A percentile compares a stretch with the other conserved stretches of the same genome.
Conservation (phyloP, 345 rosid genomes). For the Dovyalis caffra region DNA sequence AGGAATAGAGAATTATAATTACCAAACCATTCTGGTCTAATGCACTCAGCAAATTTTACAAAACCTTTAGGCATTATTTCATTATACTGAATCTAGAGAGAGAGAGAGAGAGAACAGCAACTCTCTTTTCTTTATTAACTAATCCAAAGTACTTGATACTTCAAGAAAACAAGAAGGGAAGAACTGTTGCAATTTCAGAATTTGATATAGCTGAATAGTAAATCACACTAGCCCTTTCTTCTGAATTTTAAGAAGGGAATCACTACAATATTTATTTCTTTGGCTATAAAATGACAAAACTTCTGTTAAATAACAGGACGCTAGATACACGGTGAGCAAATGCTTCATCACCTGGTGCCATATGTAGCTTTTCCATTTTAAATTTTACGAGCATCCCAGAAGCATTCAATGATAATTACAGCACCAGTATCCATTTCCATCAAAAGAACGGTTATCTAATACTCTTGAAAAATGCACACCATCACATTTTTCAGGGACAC, state of each 20-base stretch:
- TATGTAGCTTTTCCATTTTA: neutral
- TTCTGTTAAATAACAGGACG: neutral
- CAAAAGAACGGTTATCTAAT: neutral
- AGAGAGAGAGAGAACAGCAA: no score
- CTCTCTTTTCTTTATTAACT: neutral
- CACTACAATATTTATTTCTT: neutral
- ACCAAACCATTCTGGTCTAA: neutral
- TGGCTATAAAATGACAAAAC: no score
- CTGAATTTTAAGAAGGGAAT: neutral
- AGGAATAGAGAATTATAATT: constrained; percentile 11
- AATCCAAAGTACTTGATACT: no score
- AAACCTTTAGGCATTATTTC: neutral
- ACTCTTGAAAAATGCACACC: neutral
- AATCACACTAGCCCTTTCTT: neutral
- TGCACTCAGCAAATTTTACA: neutral
- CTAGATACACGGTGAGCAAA: neutral
- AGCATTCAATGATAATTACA: neutral
- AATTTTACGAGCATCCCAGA: neutral
- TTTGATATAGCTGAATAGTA: neutral
- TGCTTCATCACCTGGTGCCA: neutral
- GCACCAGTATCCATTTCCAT: neutral
- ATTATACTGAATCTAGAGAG: neutral
- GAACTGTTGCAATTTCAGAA: neutral
- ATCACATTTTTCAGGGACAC: neutral
- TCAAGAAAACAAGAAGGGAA: neutral